Conservation (phyloP, 208 protist species). For the Trypanosoma conorhini region DNA sequence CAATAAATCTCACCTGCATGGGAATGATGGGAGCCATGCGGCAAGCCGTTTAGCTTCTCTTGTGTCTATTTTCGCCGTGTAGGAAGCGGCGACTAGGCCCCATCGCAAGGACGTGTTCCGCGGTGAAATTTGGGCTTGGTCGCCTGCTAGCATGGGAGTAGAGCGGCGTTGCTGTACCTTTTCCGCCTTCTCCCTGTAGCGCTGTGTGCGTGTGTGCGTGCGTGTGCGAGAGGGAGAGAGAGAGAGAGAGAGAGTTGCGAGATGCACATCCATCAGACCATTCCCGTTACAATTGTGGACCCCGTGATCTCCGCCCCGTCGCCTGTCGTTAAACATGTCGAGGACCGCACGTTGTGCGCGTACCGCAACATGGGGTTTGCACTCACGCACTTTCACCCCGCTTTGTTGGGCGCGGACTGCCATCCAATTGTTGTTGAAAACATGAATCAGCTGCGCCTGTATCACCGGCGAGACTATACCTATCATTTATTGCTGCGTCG, state of each 20-base stretch:
- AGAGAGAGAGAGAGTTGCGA: neutral
- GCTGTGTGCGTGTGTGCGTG: neutral
- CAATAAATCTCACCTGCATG: too few relatives aligned
- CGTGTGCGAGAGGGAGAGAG: neutral
- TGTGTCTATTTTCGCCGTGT: neutral
- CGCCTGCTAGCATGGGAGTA: neutral
- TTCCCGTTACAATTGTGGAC: conserved; percentile 23
- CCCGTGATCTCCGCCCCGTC: neutral
- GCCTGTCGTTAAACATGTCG: conserved; percentile 11
- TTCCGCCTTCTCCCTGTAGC: neutral
- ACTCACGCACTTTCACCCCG: conserved; percentile 21
- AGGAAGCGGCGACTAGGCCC: too few relatives aligned
- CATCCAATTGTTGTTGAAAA: conserved; percentile 22
- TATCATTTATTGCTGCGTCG: conserved; percentile 18
- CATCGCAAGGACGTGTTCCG: neutral
- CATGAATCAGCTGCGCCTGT: conserved; percentile 21
- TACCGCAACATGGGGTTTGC: conserved; percentile 27
- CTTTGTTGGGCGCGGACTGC: conserved; percentile 1
- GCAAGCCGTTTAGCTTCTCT: neutral
- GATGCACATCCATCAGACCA: conserved; percentile 28
- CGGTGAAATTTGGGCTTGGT: neutral
- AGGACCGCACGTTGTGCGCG: conserved; percentile 23
- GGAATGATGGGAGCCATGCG: too few relatives aligned
- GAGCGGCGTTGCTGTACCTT: neutral
- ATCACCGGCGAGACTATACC: conserved; percentile 11